These are phyloP conservation scores for Penicillium canescens DNA, from an alignment of 495 filamentous ascomycete genomes.

Conservation along the genomic window DNA sequence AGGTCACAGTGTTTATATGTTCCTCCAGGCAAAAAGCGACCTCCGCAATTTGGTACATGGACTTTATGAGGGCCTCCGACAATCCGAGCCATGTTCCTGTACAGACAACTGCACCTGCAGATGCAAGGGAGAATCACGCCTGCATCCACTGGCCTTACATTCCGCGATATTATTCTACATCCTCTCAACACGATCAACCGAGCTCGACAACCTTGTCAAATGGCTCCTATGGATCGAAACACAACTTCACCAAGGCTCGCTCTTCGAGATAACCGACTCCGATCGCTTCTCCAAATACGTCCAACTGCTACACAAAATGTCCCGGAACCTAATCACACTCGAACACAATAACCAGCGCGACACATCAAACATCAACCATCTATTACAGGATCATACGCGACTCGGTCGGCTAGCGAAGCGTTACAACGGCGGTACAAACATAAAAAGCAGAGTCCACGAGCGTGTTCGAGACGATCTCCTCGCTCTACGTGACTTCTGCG, in stretches of 20 bases:
- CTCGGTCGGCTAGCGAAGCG: constrained; percentile 3
- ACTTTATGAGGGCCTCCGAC: neutral
- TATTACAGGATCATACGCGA: constrained; percentile 12
- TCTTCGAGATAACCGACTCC: constrained; percentile 17
- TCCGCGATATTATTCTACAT: constrained; percentile 12
- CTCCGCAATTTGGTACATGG: neutral
- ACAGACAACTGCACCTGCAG: neutral
- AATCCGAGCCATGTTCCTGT: neutral
- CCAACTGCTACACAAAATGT: constrained; percentile 16
- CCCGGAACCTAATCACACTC: constrained; percentile 17
- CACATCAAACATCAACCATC: constrained; percentile 10
- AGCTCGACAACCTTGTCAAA: constrained; percentile 15
- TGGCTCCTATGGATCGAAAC: constrained; percentile 22
- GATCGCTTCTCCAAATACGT: constrained; percentile 18
- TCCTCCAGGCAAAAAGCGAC: constrained; percentile 5
- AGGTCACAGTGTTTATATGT: constrained; percentile 14
- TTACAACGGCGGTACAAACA: neutral
- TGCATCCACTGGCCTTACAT: constrained; percentile 2
- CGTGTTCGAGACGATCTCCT: constrained; percentile 12
- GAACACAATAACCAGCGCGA: constrained; percentile 18
- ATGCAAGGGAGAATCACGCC: neutral
- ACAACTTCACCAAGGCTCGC: constrained; percentile 18
- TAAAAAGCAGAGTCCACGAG: constrained; percentile 4
- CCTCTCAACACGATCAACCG: constrained; percentile 10
- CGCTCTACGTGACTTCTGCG: constrained; percentile 10